Evolutionary conservation across 75 land plant genomes (phyloP).

Genomic region (Selaginella moellendorffii): DNA sequence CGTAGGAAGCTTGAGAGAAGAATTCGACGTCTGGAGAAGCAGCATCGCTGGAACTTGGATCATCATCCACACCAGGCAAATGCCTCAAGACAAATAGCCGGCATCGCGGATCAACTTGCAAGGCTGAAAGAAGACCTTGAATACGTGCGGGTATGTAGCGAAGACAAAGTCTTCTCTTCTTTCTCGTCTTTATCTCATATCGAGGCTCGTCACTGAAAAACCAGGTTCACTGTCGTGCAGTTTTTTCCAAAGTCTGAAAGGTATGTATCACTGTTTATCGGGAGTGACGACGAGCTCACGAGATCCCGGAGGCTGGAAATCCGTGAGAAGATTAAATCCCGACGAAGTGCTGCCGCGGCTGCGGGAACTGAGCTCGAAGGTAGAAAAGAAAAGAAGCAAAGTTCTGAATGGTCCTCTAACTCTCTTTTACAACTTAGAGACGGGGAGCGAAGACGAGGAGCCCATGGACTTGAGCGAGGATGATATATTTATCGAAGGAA

Average conservation of each 20-base stretch:
- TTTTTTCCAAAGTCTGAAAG: constrained; percentile 96
- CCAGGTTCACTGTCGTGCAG: constrained; percentile 30
- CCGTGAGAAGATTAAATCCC: constrained; percentile 75
- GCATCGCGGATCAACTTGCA: constrained; percentile 43
- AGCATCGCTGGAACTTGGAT: constrained; percentile 51
- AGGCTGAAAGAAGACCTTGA: constrained; percentile 90
- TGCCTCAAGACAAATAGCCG: constrained; percentile 13
- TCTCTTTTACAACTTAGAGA: constrained; percentile 38
- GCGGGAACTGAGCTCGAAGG: constrained; percentile 93
- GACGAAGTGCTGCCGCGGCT: constrained; percentile 77
- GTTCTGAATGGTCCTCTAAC: constrained; percentile 4
- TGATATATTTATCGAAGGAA: constrained; percentile 83
- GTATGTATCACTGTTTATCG: constrained; percentile 78
- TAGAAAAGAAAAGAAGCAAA: too few species aligned
- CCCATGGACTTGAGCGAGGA: constrained; percentile 70
- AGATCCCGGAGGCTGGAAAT: constrained; percentile 49
- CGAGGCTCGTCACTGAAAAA: background rate
- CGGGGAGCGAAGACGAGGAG: constrained; percentile 95
- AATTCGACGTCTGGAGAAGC: constrained; percentile 73
- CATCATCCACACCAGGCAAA: constrained; percentile 34
- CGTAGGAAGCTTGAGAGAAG: constrained; percentile 92
- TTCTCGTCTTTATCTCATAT: background rate
- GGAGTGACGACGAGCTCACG: constrained; percentile 55
- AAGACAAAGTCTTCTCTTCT: background rate
- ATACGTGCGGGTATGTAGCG: constrained; percentile 72